Evolutionary conservation across 768 basidiomycete species (phyloP).

Genomic region (Melanogaster broomeanus): DNA sequence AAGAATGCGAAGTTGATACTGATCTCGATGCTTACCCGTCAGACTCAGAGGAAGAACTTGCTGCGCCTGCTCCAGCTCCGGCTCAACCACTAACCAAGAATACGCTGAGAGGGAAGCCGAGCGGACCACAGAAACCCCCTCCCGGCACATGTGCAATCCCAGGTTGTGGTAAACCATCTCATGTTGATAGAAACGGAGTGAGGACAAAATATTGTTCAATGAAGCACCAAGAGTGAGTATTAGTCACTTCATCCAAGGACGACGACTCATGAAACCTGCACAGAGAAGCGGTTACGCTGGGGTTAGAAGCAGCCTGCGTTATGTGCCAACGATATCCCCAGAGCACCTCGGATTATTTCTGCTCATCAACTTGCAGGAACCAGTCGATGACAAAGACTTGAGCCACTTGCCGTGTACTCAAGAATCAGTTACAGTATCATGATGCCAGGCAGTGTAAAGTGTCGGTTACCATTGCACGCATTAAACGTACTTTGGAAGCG

Average conservation of each 20-base stretch:
- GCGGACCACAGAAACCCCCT: background rate
- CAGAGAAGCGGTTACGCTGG: constrained; percentile 60
- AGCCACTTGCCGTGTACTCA: constrained; percentile 1
- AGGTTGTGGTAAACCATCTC: constrained; percentile 57
- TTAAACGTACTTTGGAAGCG: background rate
- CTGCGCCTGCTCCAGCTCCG: constrained; percentile 7
- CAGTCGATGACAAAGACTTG: constrained; percentile 56
- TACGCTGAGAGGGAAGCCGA: constrained; percentile 12
- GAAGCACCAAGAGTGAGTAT: constrained; percentile 64
- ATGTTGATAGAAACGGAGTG: constrained; percentile 53
- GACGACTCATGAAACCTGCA: constrained; percentile 10
- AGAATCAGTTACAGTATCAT: background rate
- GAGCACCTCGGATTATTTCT: constrained; percentile 63
- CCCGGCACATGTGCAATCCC: constrained; percentile 54
- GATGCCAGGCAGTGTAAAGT: background rate
- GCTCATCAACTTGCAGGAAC: constrained; percentile 56
- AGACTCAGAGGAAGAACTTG: constrained; percentile 27
- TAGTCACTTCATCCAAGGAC: background rate
- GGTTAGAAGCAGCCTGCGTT: constrained; percentile 57
- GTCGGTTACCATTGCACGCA: background rate
- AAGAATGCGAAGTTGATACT: constrained; percentile 27
- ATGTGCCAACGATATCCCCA: constrained; percentile 66
- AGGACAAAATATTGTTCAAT: constrained; percentile 58
- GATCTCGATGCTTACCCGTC: constrained; percentile 36
- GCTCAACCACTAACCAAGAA: constrained; percentile 9